Conservation (phyloP, 805 yeast genomes). For the Saccharomyces paradoxus region DNA sequence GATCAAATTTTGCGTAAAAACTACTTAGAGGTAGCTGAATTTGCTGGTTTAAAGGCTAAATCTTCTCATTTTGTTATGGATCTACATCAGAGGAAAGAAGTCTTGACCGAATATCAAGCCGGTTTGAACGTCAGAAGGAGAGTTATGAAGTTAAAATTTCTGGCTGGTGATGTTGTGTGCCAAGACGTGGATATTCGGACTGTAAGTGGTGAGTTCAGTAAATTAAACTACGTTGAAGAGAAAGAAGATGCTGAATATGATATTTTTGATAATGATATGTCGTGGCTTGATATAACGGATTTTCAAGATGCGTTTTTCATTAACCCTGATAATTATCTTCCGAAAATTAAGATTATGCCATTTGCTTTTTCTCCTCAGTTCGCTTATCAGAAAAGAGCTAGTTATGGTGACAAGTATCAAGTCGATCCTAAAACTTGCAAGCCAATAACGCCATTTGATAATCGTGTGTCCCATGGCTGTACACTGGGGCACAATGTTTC, state of each 20-base stretch:
- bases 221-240: conserved; percentile 14
- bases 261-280: conserved; percentile 44
- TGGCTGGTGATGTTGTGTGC: conserved; percentile 55
- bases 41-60: conserved; percentile 65
- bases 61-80: conserved; percentile 52
- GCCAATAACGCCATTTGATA: conserved; percentile 40
- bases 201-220: conserved; percentile 40
- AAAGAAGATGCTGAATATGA: conserved; percentile 20
- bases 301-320: conserved; percentile 49
- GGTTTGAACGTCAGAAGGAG: conserved; percentile 41
- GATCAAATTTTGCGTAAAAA: conserved; percentile 11
- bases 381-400: conserved; percentile 59
- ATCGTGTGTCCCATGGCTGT: conserved; percentile 57
- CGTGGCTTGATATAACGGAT: conserved; percentile 59
- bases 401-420: conserved; percentile 36
- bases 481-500: conserved; percentile 27
- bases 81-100: conserved; percentile 54
- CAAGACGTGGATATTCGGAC: conserved; percentile 53
- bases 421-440: conserved; percentile 32
- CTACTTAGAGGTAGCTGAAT: conserved; percentile 31
- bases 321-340: conserved; percentile 29
- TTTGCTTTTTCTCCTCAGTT: conserved; percentile 62
- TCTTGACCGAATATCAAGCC: conserved; percentile 37
- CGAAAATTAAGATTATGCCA: conserved; percentile 48
- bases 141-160: conserved; percentile 49